Evolutionary conservation across 75 land plant species (phyloP).

Genomic region (Picea glauca): DNA sequence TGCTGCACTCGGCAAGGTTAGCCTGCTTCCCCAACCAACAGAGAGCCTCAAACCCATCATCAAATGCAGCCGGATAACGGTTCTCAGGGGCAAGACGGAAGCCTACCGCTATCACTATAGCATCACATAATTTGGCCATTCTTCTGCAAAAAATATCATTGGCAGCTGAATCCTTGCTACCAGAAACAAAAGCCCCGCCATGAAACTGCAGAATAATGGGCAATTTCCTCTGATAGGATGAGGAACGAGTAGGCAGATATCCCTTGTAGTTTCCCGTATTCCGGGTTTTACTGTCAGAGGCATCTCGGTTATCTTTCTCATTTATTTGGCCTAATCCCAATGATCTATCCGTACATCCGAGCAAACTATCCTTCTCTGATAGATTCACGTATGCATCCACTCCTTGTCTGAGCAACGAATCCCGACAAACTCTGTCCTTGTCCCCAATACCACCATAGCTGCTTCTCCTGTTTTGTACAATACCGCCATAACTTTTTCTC

Average conservation of each 20-base stretch:
- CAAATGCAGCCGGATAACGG: constrained; percentile 80
- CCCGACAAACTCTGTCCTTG: background rate
- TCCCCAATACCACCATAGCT: constrained; percentile 20
- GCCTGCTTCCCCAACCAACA: constrained; percentile 90
- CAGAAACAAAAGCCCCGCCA: constrained; percentile 77
- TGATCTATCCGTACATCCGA: background rate
- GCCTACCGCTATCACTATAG: constrained; percentile 75
- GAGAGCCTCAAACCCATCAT: constrained; percentile 79
- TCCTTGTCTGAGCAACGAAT: background rate
- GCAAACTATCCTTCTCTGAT: background rate
- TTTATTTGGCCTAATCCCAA: background rate
- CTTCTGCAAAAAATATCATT: constrained; percentile 81
- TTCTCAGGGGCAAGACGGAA: constrained; percentile 86
- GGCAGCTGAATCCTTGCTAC: constrained; percentile 60
- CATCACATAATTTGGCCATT: constrained; percentile 75
- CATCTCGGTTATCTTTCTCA: background rate
- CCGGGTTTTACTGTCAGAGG: too few species aligned
- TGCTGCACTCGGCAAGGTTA: constrained; percentile 77
- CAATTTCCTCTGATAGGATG: constrained; percentile 35
- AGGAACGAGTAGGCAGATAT: constrained; percentile 43
- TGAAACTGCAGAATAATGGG: constrained; percentile 89
- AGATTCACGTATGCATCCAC: background rate
- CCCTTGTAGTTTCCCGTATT: constrained; percentile 44
- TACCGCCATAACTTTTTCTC: constrained; percentile 25
- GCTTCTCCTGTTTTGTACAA: constrained; percentile 14